Evolutionary conservation across 192 early-diverging fungal species (phyloP), one percentile per base, ranked within the genome.

Genomic region (Spizellomyces sp.): DNA sequence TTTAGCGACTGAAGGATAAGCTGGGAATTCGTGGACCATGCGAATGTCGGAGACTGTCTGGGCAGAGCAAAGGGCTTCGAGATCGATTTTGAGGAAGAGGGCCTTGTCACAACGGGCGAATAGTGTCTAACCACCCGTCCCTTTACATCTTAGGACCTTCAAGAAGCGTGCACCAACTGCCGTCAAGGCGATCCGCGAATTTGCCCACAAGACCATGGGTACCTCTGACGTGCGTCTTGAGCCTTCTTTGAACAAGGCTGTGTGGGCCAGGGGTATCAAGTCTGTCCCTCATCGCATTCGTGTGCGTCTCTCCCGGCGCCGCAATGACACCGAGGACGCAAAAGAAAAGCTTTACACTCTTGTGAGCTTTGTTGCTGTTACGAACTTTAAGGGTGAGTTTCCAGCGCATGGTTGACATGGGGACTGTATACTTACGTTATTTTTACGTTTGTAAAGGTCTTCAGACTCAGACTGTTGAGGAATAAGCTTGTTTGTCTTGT

Each of bases 101-200:
- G 27, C 0, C 27, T 36, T 36, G 27, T 36, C 27, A 36, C 27
- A 36, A 3, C 3, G 27, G 27, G 3, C 27, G 27, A 36, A 36
- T 3, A 36, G 27, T 36, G 27, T 36, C 27, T 36, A 19, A 54
- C 50, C 50, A 12, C 14, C 12, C 1, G 50, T 19, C 50, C 17
- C 17, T 54, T 12, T 19, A 54, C 14, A 15, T 47, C 48, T 56
- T 75, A 91, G 88, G 59, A 84, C 89, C 77, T 99, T 98, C 90
- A 98, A 96, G 90, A 97, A 95, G 90, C 92, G 97, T 80, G 92
- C 94, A 58, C 97, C 97, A 67, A 90, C 88, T 70, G 95, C 97
- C 70, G 84, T 99, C 79, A 96, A 96, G 91, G 89, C 86, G 67
- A 90, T 99, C 85, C 90, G 91, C 74, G 81, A 87, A 75, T 99